Base-by-base conservation (phyloP, 2,329 filamentous ascomycete genomes). In the Monilinia laxa region DNA sequence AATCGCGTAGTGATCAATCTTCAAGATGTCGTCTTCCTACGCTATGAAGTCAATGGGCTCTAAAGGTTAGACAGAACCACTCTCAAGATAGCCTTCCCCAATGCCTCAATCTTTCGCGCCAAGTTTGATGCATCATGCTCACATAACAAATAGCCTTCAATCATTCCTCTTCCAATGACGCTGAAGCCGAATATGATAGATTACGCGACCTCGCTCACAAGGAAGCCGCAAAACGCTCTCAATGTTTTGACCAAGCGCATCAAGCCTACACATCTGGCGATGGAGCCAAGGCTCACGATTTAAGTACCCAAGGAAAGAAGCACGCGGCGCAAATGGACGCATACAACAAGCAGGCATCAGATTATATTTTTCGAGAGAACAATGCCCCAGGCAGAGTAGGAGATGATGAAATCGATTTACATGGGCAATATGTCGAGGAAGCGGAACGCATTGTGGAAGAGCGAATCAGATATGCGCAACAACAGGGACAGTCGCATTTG, bases 351-450 rank as follows among this genome's bases (percentile, higher is more conserved):
- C 92, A 97, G 78, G 95, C 95, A 1, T 92, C 91, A 68, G 91
- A 97, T 68, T 96, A 86, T 79, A 98, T 98, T 77, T 97, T 99
- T 82, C 89, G 93, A 52, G 92, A 94, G 80, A 97, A 97, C 82
- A 98, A 98, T 77, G 88, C 91, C 25, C 78, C 82, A 3, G 91
- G 87, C 23, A 87, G 90, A 69, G 90, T 96, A 12, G 84, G 86
- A 20, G 82, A 82, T 52, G 94, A 98, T 79, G 92, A 90, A 11
- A 95, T 96, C 86, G 92, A 96, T 72, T 83, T 89, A 68, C 95
- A 99, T 78, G 95, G 95, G 3, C 90, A 96, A 76, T 97, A 90
- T 75, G 93, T 97, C 68, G 92, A 97, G 77, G 95, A 98, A 81
- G 95, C 95, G 6, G 93, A 97, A 81, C 86, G 92, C 70, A 95